Evolutionary conservation across 345 rosid species (phyloP), one percentile per base, ranked within the genome.

Genomic region (Populus alba): DNA sequence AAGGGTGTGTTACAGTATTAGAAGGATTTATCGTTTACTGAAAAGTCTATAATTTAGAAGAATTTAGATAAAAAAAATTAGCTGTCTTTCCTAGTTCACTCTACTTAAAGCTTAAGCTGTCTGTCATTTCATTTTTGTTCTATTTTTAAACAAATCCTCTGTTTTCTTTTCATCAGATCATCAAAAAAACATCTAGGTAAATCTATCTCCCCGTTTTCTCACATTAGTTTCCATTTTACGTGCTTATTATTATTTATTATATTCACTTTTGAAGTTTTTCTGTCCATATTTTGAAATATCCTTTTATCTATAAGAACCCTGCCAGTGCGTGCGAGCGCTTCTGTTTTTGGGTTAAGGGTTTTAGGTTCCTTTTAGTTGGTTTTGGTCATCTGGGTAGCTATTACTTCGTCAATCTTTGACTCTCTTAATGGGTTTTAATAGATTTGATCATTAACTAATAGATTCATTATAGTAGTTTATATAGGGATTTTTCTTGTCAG

Each of bases 261-360:
- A 57, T 31, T 74, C 67, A 57, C 62, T 59, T 3, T 68, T 38
- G 78, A 68, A 78, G 66, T 76, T 86, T 81, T 87, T 74, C 73
- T 78, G 87, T 72, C 89, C 87, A 75, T 85, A 77, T 62, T 80
- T 79, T 71, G 83, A 57, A 47, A 84, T 88, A 88, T 90, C 93
- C 88, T 67, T 70, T 31, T 74, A 72, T 84, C 83, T 82, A 74
- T 79, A 78, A 71, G 51, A 80, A 61, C 57, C 68, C 66, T 1
- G 6, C 8, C 17, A 9, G 49, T 23, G 61, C 20, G 61, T 15
- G 51, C 29, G 76, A 73, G 51, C 69, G 70, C 49, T 68, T 72
- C 51, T 41, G 57, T 55, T 57, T 29, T 66, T 66, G 71, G 75
- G 41, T 68, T 6, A 45, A 27, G 77, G 73, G 75, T 55, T 23